Evolutionary conservation across 2,329 filamentous ascomycete genomes (phyloP).

Genomic region (Penicillium palitans): DNA sequence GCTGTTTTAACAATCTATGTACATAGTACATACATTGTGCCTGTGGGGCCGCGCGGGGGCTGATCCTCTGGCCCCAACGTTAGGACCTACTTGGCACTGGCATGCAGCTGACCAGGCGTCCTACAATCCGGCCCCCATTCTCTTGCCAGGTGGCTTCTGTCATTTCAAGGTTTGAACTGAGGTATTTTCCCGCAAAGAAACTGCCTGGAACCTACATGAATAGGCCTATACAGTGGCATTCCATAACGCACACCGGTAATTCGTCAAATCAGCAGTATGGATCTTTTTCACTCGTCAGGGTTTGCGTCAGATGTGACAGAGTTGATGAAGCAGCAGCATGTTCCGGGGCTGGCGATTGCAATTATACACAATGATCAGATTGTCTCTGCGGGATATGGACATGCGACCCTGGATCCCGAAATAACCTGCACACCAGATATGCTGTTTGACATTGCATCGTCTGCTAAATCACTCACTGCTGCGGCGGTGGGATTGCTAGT

Average conservation of each 20-base stretch:
- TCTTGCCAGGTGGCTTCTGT: neutral
- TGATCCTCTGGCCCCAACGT: too few species aligned
- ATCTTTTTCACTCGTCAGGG: neutral
- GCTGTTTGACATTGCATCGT: conserved; percentile 28
- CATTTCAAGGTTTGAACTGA: neutral
- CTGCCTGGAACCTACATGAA: neutral
- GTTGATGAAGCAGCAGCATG: neutral
- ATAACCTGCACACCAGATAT: conserved; percentile 25
- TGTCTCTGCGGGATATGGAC: conserved; percentile 20
- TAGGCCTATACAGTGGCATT: neutral
- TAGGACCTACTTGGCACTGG: too few species aligned
- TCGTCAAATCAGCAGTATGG: neutral
- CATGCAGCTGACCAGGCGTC: neutral
- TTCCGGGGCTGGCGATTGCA: conserved; percentile 14
- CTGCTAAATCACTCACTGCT: conserved; percentile 30
- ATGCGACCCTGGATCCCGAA: conserved; percentile 15
- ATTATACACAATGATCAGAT: conserved; percentile 16
- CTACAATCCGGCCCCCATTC: neutral
- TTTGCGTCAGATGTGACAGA: neutral
- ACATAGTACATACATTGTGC: too few species aligned
- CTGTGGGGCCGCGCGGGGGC: too few species aligned
- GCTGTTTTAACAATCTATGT: too few species aligned
- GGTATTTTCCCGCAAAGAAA: neutral
- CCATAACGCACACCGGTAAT: neutral
- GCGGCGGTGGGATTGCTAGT: conserved; percentile 40